Conservation (phyloP, 2,329 filamentous ascomycete genomes). For the Colletotrichum brevisporum region DNA sequence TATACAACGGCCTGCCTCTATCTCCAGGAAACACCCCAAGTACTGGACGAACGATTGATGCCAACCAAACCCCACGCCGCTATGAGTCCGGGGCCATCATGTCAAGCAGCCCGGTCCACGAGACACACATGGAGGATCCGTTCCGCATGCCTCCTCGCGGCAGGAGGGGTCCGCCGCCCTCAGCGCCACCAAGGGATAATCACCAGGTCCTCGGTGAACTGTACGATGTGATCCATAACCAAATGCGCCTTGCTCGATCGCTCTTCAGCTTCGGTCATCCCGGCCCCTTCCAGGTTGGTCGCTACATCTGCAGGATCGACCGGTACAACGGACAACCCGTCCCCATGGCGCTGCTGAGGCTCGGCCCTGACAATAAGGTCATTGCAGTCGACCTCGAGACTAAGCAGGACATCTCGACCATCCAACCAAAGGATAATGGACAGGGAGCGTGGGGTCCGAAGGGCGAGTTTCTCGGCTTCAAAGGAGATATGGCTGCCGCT, state of each 20-base stretch:
- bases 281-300: slow-evolving; percentile 25
- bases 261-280: neutral
- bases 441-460: slow-evolving; percentile 12
- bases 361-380: neutral
- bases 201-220: neutral
- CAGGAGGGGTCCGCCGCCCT: neutral
- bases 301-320: slow-evolving; percentile 21
- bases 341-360: slow-evolving; percentile 1
- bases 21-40: neutral
- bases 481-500: slow-evolving; percentile 7
- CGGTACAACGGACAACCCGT: slow-evolving; percentile 20
- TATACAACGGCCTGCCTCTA: neutral
- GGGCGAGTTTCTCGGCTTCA: slow-evolving; percentile 32
- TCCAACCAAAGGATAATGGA: neutral
- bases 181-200: neutral
- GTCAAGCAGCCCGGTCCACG: slow-evolving; percentile 12
- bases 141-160: neutral
- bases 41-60: slow-evolving; percentile 1
- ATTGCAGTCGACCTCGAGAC: neutral
- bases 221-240: neutral
- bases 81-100: slow-evolving; percentile 6
- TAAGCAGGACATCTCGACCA: neutral
- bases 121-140: neutral
- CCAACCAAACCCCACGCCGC: neutral
- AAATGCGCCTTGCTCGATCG: slow-evolving; percentile 5